Conservation (phyloP, 192 early-diverging fungal genomes). For the Globomyces pollinis-pini region DNA sequence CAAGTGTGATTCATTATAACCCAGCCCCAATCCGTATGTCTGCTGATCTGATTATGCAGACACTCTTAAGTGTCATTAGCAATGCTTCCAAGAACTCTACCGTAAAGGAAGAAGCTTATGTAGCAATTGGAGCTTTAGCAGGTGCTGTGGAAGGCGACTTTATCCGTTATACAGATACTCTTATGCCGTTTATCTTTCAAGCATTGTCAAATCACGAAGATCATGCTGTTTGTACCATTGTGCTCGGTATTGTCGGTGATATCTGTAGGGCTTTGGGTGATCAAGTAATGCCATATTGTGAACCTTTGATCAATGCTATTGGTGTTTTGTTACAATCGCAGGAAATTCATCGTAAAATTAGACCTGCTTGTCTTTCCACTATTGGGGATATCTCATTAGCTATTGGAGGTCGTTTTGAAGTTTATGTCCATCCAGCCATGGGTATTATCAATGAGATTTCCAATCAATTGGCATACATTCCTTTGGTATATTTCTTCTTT, state of each 20-base stretch:
- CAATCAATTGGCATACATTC: slow-evolving; percentile 11
- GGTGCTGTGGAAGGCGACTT: slow-evolving; percentile 80
- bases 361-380: slow-evolving; percentile 88
- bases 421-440: slow-evolving; percentile 78
- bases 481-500: slow-evolving; percentile 13
- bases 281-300: slow-evolving; percentile 69
- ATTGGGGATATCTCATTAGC: slow-evolving; percentile 92
- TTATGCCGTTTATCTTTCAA: slow-evolving; percentile 71
- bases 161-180: slow-evolving; percentile 76
- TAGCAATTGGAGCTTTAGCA: slow-evolving; percentile 81
- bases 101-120: slow-evolving; percentile 86
- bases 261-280: slow-evolving; percentile 83
- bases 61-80: slow-evolving; percentile 68
- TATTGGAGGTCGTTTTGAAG: slow-evolving; percentile 75
- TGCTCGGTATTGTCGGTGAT: slow-evolving; percentile 95
- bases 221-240: slow-evolving; percentile 76
- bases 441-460: slow-evolving; percentile 73
- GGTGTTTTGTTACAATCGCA: slow-evolving; percentile 39
- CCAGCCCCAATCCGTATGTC: slow-evolving; percentile 62
- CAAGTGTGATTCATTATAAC: slow-evolving; percentile 74
- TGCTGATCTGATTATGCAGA: slow-evolving; percentile 87
- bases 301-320: slow-evolving; percentile 63
- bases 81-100: slow-evolving; percentile 70
- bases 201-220: slow-evolving; percentile 88
- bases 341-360: slow-evolving; percentile 74